These are phyloP conservation scores for Hypoxylon sp. DNA, from an alignment of 2,329 filamentous ascomycete genomes.

Conservation along the genomic window DNA sequence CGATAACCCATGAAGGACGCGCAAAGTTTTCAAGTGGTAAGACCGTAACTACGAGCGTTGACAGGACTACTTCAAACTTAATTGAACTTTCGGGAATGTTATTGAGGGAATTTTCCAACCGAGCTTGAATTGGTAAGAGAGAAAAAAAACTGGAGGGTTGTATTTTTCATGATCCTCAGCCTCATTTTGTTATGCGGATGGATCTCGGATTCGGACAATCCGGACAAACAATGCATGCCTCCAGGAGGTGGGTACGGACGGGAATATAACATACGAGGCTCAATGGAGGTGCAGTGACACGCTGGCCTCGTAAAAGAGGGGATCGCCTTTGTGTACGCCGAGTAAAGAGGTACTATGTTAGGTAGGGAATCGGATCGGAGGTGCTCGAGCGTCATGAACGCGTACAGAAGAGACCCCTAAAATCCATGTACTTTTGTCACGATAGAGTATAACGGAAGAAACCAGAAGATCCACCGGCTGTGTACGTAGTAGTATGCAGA, in stretches of 20 bases:
- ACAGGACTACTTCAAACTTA: no score
- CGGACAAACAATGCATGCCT: conserved; percentile 24
- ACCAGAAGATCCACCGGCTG: conserved; percentile 18
- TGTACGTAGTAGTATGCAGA: no score
- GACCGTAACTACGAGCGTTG: conserved; percentile 5
- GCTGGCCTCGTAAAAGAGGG: conserved; percentile 39
- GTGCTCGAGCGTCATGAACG: conserved; percentile 17
- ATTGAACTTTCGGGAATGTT: no score
- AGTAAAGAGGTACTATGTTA: no score
- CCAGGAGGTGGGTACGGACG: conserved; percentile 6
- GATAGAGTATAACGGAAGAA: no score
- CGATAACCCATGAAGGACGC: not conserved
- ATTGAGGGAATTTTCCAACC: no score
- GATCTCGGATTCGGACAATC: conserved; percentile 19
- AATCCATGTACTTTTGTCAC: conserved; percentile 13
- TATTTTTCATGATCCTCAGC: conserved; percentile 16
- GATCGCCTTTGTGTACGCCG: conserved; percentile 18
- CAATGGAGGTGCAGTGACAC: conserved; percentile 27
- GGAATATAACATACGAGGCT: conserved; percentile 30
- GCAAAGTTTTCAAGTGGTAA: not conserved
- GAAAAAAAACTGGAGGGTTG: not conserved
- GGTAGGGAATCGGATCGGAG: conserved; percentile 24
- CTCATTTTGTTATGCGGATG: conserved; percentile 12
- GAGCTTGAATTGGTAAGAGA: no score
- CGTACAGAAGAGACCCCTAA: conserved; percentile 20